Conservation (phyloP, 768 basidiomycete species). For the Trametes cingulata region DNA sequence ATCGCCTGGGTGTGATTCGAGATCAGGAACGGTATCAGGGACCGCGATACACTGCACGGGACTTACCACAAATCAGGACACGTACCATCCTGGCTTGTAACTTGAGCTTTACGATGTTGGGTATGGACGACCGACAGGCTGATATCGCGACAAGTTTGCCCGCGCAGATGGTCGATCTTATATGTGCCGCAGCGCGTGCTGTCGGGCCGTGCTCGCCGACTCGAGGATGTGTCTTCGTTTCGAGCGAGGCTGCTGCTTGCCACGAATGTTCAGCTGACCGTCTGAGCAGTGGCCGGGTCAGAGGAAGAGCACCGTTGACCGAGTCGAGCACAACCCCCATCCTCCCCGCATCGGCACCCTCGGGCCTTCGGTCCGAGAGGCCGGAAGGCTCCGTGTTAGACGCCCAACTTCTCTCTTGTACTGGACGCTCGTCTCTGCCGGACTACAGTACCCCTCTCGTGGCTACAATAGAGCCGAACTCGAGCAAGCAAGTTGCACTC, state of each 20-base stretch:
- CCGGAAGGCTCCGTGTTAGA: no score
- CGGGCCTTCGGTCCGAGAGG: no score
- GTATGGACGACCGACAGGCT: not conserved
- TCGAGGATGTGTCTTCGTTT: not conserved
- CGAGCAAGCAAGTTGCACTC: no score
- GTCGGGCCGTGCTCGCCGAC: slow-evolving; percentile 1
- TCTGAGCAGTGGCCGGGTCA: no score
- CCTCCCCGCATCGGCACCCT: no score
- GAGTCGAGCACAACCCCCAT: no score
- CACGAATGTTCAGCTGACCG: not conserved
- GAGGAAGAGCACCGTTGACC: no score
- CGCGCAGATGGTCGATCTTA: slow-evolving; percentile 3
- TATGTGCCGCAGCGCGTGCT: not conserved
- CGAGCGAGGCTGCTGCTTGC: not conserved
- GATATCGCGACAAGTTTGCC: not conserved
- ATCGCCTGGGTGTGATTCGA: slow-evolving; percentile 39
- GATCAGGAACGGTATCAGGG: not conserved
- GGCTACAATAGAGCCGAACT: no score
- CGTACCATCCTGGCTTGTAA: slow-evolving; percentile 13
- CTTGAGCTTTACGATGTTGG: not conserved
- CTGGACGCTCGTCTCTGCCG: no score
- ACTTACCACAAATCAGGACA: slow-evolving; percentile 25
- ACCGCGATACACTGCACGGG: no score
- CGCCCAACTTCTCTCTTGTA: no score
- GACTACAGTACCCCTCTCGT: no score